These are phyloP conservation scores for Amylocystis lapponica DNA, from an alignment of 768 basidiomycete genomes.

Conservation along the genomic window DNA sequence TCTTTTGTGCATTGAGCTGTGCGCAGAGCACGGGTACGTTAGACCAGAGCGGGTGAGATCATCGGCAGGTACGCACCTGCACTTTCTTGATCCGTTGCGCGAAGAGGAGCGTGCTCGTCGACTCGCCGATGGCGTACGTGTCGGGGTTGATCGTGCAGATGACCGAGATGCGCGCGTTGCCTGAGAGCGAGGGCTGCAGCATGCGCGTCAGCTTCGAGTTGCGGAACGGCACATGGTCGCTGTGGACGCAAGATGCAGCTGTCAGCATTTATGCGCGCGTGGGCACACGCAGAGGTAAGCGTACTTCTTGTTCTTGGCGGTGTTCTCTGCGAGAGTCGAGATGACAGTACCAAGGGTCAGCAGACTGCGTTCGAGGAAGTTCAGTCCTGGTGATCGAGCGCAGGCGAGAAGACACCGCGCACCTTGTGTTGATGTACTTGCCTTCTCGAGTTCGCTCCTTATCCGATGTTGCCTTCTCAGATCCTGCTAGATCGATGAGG, in stretches of 20 bases:
- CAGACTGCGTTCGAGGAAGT: constrained; percentile 41
- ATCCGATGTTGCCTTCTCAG: constrained; percentile 92
- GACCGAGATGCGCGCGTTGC: constrained; percentile 93
- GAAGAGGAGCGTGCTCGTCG: constrained; percentile 83
- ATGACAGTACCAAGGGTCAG: constrained; percentile 93
- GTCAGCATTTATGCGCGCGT: neutral
- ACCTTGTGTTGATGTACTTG: constrained; percentile 93
- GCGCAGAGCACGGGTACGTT: too few relatives aligned
- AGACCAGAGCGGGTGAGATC: neutral
- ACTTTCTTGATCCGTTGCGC: constrained; percentile 91
- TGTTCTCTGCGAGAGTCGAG: constrained; percentile 85
- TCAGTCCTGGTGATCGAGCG: neutral
- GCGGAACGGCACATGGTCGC: constrained; percentile 90
- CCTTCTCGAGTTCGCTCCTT: constrained; percentile 96
- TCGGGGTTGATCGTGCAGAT: constrained; percentile 96
- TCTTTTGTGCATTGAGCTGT: constrained; percentile 82
- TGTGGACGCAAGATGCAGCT: constrained; percentile 20
- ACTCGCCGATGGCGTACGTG: constrained; percentile 69
- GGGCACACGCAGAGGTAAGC: constrained; percentile 11
- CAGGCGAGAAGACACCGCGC: neutral
- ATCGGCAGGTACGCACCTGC: constrained; percentile 40
- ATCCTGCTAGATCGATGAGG: constrained; percentile 93
- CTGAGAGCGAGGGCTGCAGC: constrained; percentile 90
- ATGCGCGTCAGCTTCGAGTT: constrained; percentile 94
- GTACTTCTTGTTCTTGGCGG: constrained; percentile 67